Percentiles rank a stretch among this genome's conserved stretches.
phyloP scores from a whole-genome alignment of 176 grass and related monocot genomes.

The Tillandsia leiboldiana region DNA sequence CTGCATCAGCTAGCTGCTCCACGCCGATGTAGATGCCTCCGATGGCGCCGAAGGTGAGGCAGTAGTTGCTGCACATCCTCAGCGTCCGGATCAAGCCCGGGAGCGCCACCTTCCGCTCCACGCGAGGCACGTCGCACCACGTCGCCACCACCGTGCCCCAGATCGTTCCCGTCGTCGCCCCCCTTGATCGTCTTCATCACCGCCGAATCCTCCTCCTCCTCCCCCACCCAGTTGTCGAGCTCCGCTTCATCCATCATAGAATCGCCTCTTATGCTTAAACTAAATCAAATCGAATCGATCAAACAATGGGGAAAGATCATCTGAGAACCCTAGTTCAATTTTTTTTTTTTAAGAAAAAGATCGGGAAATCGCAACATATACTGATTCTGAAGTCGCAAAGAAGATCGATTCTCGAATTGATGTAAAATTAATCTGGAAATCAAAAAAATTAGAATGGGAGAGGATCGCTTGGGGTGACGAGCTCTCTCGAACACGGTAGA shows the following conservation, averaged over 20 bases:
- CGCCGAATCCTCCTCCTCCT: constrained; percentile 48
- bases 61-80: constrained; percentile 91
- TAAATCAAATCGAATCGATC: no score
- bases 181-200: constrained; percentile 63
- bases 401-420: no score
- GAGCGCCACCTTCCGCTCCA: constrained; percentile 84
- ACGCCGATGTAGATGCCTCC: constrained; percentile 86
- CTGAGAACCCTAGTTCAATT: no score
- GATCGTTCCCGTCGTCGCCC: constrained; percentile 56
- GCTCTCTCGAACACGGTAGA: no score
- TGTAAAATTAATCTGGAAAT: no score
- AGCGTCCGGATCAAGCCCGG: constrained; percentile 83
- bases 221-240: not conserved
- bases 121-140: constrained; percentile 96
- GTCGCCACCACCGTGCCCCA: constrained; percentile 95
- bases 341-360: no score
- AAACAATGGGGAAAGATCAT: no score
- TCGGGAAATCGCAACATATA: no score
- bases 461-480: no score
- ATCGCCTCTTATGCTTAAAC: no score
- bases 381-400: no score
- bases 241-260: constrained; percentile 32
- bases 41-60: constrained; percentile 72
- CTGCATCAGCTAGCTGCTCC: constrained; percentile 54
- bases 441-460: no score